Evolutionary conservation across 768 basidiomycete genomes (phyloP).

Genomic region (Crepidotus variabilis): DNA sequence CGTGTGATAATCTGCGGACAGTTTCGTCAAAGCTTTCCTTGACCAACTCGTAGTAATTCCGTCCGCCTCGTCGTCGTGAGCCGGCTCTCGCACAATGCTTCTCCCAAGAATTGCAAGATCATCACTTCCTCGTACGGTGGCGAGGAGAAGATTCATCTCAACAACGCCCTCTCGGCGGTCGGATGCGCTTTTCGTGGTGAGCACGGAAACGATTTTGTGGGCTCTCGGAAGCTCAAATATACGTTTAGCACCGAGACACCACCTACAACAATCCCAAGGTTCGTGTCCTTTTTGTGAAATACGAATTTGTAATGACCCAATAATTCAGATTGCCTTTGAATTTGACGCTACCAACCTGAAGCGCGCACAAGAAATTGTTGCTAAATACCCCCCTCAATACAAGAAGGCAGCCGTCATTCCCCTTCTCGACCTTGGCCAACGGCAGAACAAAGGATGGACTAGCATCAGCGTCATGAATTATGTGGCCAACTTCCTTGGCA

Average conservation of each 20-base stretch:
- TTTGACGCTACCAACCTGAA: conserved; percentile 81
- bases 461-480: conserved; percentile 99
- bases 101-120: conserved; percentile 14
- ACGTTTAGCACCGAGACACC: conserved; percentile 85
- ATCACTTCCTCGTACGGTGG: conserved; percentile 12
- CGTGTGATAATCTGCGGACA: conserved; percentile 4
- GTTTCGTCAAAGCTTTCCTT: conserved; percentile 4
- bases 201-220: conserved; percentile 26
- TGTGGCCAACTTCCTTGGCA: conserved; percentile 87
- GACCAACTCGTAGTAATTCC: conserved; percentile 4
- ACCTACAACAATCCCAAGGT: conserved; percentile 92
- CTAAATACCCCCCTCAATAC: conserved; percentile 94
- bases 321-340: conserved; percentile 75
- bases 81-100: conserved; percentile 12
- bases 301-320: not conserved
- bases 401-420: conserved; percentile 99
- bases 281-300: not conserved
- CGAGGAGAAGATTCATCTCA: conserved; percentile 34
- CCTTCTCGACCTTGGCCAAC: conserved; percentile 91
- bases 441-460: conserved; percentile 98
- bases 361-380: conserved; percentile 84
- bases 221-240: conserved; percentile 12
- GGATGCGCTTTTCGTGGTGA: conserved; percentile 84
- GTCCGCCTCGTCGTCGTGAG: conserved; percentile 4
- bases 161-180: conserved; percentile 50